Evolutionary conservation across 192 early-diverging fungal genomes (phyloP).

Genomic region (Coemansia sp.): DNA sequence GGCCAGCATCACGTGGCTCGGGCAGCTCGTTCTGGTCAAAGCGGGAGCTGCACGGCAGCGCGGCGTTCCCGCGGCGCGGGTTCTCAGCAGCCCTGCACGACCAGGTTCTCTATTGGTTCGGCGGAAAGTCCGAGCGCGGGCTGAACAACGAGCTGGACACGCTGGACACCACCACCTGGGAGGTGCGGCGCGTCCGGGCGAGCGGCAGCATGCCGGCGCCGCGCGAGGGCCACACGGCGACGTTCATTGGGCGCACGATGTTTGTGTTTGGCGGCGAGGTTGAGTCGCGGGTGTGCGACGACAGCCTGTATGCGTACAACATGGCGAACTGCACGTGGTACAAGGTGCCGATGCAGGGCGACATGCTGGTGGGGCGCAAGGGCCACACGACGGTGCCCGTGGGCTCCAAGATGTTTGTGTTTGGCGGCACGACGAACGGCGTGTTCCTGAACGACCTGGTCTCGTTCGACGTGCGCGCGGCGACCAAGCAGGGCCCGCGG

Average conservation of each 20-base stretch:
- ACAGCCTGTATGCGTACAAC: constrained; percentile 51
- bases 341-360: constrained; percentile 50
- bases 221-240: constrained; percentile 47
- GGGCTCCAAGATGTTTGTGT: constrained; percentile 47
- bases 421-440: constrained; percentile 45
- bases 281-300: constrained; percentile 32
- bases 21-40: constrained; percentile 45
- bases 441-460: constrained; percentile 49
- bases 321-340: constrained; percentile 55
- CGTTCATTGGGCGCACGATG: constrained; percentile 55
- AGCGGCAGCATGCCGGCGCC: constrained; percentile 37
- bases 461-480: constrained; percentile 50
- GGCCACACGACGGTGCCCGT: constrained; percentile 44
- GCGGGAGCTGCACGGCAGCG: constrained; percentile 19
- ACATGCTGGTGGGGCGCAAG: constrained; percentile 40
- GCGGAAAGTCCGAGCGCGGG: constrained; percentile 42
- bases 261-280: constrained; percentile 56
- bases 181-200: constrained; percentile 25
- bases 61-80: constrained; percentile 50
- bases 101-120: constrained; percentile 43
- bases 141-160: constrained; percentile 43
- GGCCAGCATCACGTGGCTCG: not conserved
- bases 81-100: constrained; percentile 48
- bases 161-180: constrained; percentile 39
- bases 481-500: constrained; percentile 30